Conservation (phyloP, 257 asterid genomes). For the Ocimum tenuiflorum region DNA sequence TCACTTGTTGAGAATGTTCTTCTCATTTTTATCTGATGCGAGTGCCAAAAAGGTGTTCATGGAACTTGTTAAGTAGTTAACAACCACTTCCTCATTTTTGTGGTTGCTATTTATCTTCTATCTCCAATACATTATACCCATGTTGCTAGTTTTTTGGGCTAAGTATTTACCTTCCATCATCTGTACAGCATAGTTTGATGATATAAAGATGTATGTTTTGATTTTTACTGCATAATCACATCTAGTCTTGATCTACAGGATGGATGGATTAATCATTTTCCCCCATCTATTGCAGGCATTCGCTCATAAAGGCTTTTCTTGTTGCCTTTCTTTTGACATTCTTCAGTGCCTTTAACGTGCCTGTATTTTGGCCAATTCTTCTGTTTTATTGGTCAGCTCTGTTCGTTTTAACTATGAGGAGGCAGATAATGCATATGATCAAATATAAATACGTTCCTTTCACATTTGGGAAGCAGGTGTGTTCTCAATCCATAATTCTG, state of each 20-base stretch:
- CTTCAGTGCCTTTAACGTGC: constrained; percentile 93
- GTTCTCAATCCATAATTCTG: background rate
- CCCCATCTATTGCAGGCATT: constrained; percentile 52
- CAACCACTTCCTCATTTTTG: background rate
- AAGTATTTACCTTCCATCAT: background rate
- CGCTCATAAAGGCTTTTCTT: constrained; percentile 71
- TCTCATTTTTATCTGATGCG: too few relatives aligned
- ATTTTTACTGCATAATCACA: background rate
- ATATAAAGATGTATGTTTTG: background rate
- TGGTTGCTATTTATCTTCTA: background rate
- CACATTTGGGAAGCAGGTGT: constrained; percentile 91
- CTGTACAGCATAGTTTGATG: background rate
- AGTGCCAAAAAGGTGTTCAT: too few relatives aligned
- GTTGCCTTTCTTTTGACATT: constrained; percentile 76
- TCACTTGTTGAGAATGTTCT: too few relatives aligned
- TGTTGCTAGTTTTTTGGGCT: background rate
- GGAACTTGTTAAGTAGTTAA: constrained; percentile 4
- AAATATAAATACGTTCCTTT: constrained; percentile 89
- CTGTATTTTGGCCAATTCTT: constrained; percentile 97
- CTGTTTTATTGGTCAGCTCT: constrained; percentile 85
- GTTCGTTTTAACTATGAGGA: constrained; percentile 84
- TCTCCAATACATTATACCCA: background rate
- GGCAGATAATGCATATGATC: constrained; percentile 97
- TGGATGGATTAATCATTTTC: constrained; percentile 9
- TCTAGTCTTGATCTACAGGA: constrained; percentile 5